Conservation (phyloP, 768 basidiomycete species). For the Lenzites betulinus region DNA sequence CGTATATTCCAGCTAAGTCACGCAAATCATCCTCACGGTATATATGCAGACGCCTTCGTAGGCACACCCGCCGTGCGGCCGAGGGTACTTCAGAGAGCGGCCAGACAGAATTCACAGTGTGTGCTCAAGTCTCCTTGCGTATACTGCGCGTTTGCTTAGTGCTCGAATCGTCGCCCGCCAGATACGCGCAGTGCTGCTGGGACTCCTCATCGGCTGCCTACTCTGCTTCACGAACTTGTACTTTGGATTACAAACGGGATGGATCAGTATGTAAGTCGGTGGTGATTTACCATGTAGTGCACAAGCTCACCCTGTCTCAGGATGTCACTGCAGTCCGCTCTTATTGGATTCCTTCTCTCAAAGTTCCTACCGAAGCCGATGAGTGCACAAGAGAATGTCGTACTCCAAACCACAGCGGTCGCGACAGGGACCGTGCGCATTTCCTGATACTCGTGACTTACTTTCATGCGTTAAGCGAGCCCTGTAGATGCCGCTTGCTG, state of each 20-base stretch:
- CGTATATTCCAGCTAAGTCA: background rate
- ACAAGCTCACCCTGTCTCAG: slow-evolving; percentile 39
- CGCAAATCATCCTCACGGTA: background rate
- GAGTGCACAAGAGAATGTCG: slow-evolving; percentile 90
- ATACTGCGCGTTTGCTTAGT: background rate
- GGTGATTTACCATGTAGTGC: background rate
- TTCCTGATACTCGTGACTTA: too few species aligned
- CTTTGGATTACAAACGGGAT: slow-evolving; percentile 85
- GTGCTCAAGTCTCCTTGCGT: background rate
- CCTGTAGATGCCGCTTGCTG: slow-evolving; percentile 75
- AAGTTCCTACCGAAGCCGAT: slow-evolving; percentile 70
- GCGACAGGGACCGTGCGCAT: slow-evolving; percentile 73
- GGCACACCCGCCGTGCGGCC: slow-evolving; percentile 7
- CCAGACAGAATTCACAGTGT: slow-evolving; percentile 24
- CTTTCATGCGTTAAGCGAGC: background rate
- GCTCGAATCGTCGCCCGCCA: background rate
- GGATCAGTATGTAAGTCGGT: slow-evolving; percentile 75
- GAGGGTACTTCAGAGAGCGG: slow-evolving; percentile 14
- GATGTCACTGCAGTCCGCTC: slow-evolving; percentile 95
- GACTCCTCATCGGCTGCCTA: slow-evolving; percentile 81
- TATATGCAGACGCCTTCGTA: slow-evolving; percentile 7
- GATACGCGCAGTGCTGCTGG: slow-evolving; percentile 64
- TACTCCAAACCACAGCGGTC: slow-evolving; percentile 93
- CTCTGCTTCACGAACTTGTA: slow-evolving; percentile 93
- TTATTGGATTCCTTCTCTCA: slow-evolving; percentile 89